A percentile compares a stretch with the other conserved stretches of the same genome.
Evolutionary conservation across 192 early-diverging fungal species (phyloP).

Genomic region (Backusella mclennaniae): DNA sequence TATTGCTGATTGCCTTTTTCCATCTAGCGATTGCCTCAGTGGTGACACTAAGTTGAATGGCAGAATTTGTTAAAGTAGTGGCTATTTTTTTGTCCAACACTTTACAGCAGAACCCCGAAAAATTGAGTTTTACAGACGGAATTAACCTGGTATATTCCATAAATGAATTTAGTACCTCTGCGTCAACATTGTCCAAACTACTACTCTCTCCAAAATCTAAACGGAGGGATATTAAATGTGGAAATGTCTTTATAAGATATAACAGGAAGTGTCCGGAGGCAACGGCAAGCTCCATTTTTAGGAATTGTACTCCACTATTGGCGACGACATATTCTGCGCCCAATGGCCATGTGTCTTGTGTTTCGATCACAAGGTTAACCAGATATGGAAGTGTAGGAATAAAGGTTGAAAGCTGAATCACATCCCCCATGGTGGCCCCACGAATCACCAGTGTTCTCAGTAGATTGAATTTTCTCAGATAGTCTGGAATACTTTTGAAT

Average conservation of each 20-base stretch:
- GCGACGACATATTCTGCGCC: background rate
- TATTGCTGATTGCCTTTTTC: background rate
- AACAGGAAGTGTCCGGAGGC: background rate
- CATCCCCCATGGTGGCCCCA: background rate
- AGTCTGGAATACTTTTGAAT: background rate
- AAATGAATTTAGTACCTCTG: background rate
- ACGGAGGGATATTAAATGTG: background rate
- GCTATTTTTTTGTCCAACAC: background rate
- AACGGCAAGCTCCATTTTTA: background rate
- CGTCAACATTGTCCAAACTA: background rate
- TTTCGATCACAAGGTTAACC: background rate
- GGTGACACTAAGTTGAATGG: background rate
- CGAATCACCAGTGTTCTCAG: background rate
- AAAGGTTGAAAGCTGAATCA: background rate
- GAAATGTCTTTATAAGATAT: slow-evolving; percentile 4
- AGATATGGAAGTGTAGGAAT: background rate
- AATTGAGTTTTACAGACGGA: background rate
- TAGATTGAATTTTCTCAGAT: background rate
- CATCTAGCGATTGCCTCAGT: background rate
- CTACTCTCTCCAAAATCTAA: background rate
- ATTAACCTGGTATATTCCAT: background rate
- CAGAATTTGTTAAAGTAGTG: background rate
- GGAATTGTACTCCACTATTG: background rate
- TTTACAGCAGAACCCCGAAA: background rate
- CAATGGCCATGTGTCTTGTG: background rate